A percentile compares a stretch with the other conserved stretches of the same genome.
phyloP scores from a whole-genome alignment of 768 basidiomycete species.

The Mycena galopus region DNA sequence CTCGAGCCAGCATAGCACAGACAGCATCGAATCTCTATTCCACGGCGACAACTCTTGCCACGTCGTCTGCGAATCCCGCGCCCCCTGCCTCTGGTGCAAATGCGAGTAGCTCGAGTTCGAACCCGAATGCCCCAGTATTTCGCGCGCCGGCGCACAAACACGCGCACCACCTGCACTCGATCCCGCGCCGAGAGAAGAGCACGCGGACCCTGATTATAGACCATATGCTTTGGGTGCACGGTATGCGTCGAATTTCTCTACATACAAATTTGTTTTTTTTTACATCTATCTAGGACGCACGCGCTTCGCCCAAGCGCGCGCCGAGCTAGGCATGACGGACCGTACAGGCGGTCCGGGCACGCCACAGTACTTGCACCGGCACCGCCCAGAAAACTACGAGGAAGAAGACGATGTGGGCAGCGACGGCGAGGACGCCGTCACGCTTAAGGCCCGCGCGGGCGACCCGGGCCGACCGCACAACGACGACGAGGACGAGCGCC shows the following conservation, averaged over 20 bases:
- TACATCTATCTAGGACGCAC: conserved; percentile 63
- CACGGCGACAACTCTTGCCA: conserved; percentile 33
- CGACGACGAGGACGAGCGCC: conserved; percentile 71
- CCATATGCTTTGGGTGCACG: conserved; percentile 89
- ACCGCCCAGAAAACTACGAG: conserved; percentile 81
- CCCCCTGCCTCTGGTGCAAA: conserved; percentile 20
- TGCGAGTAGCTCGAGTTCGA: conserved; percentile 2
- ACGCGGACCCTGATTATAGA: conserved; percentile 90
- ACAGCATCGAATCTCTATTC: conserved; percentile 29
- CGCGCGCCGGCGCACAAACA: conserved; percentile 87
- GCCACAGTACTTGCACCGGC: conserved; percentile 70
- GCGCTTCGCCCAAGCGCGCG: conserved; percentile 85
- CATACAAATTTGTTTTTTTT: neutral
- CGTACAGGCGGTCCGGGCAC: conserved; percentile 78
- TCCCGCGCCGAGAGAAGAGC: conserved; percentile 90
- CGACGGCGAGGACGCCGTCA: conserved; percentile 71
- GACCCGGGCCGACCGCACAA: conserved; percentile 58
- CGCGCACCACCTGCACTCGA: conserved; percentile 89
- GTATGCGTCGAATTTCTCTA: conserved; percentile 41
- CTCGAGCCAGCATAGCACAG: conserved; percentile 13
- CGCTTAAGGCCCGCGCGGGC: conserved; percentile 65
- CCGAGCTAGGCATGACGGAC: conserved; percentile 89
- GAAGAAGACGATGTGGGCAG: conserved; percentile 77
- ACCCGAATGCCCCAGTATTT: conserved; percentile 54
- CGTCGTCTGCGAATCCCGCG: conserved; percentile 30